Evolutionary conservation across 2,329 filamentous ascomycete genomes (phyloP).

Genomic region (Botrytis squamosa): DNA sequence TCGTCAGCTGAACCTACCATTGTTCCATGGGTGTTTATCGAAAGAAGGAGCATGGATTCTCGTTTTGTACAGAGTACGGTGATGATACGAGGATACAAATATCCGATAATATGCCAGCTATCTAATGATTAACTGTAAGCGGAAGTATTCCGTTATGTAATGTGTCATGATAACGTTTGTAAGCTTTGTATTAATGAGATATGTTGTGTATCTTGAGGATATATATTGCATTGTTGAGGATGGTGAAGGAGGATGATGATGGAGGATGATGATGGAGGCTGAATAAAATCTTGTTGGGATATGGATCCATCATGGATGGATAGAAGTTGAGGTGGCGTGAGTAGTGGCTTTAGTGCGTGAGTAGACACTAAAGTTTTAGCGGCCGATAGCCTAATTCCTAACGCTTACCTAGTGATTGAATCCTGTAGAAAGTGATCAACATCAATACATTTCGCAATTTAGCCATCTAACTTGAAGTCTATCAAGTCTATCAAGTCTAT

Average conservation of each 20-base stretch:
- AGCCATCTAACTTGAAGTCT: background rate
- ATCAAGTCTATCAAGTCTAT: background rate
- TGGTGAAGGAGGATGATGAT: background rate
- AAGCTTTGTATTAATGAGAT: background rate
- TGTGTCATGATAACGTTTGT: background rate
- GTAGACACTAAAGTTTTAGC: constrained; percentile 1
- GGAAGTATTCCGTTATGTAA: background rate
- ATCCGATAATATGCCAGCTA: background rate
- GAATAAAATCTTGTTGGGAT: background rate
- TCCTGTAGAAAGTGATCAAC: background rate
- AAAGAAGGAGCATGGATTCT: background rate
- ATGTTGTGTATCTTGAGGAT: background rate
- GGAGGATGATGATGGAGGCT: background rate
- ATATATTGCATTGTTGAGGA: background rate
- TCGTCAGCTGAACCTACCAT: background rate
- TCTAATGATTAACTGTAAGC: background rate
- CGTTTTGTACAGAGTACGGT: background rate
- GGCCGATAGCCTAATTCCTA: background rate
- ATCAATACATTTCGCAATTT: background rate
- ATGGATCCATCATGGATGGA: too few relatives aligned
- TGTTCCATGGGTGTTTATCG: background rate
- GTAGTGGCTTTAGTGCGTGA: background rate
- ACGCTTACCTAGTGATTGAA: background rate
- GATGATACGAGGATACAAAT: background rate
- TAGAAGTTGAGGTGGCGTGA: background rate